Conservation (phyloP, 2,329 filamentous ascomycete species). For the Fusarium veterinarium region DNA sequence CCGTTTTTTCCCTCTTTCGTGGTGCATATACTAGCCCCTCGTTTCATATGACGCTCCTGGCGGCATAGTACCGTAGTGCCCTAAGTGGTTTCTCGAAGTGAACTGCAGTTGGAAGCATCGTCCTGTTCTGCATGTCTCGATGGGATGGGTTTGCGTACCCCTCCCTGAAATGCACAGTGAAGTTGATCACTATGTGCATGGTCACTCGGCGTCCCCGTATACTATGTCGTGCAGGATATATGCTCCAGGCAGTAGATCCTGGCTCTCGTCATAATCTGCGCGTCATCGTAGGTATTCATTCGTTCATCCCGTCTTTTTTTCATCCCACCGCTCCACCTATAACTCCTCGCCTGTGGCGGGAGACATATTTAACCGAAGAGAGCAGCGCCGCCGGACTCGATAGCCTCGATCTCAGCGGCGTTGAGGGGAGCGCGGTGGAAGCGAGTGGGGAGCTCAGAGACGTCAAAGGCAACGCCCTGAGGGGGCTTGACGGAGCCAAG, state of each 20-base stretch:
- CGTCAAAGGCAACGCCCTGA: conserved; percentile 85
- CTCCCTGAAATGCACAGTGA: conserved; percentile 22
- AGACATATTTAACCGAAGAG: conserved; percentile 56
- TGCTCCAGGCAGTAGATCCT: conserved; percentile 34
- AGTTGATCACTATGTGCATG: conserved; percentile 19
- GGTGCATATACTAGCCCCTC: conserved; percentile 17
- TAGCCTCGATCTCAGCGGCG: conserved; percentile 89
- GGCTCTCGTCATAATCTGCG: conserved; percentile 25
- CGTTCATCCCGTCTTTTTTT: conserved; percentile 33
- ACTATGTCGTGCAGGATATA: conserved; percentile 23
- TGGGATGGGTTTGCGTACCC: conserved; percentile 19
- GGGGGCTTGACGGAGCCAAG: conserved; percentile 79
- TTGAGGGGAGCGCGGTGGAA: conserved; percentile 83
- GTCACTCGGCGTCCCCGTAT: conserved; percentile 37
- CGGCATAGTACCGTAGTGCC: conserved; percentile 31
- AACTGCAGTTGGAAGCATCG: conserved; percentile 1
- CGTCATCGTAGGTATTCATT: conserved; percentile 34
- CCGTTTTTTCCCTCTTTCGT: conserved; percentile 13
- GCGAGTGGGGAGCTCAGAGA: conserved; percentile 84
- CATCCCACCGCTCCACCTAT: conserved; percentile 37
- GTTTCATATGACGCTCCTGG: conserved; percentile 23
- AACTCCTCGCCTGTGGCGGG: conserved; percentile 28
- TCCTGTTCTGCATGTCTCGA: conserved; percentile 7
- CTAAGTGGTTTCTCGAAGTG: conserved; percentile 27
- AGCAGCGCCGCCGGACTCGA: conserved; percentile 90